Percentiles rank a stretch among this genome's conserved stretches.
phyloP scores from a whole-genome alignment of 208 protist genomes.

The Trichomonas tenax region DNA sequence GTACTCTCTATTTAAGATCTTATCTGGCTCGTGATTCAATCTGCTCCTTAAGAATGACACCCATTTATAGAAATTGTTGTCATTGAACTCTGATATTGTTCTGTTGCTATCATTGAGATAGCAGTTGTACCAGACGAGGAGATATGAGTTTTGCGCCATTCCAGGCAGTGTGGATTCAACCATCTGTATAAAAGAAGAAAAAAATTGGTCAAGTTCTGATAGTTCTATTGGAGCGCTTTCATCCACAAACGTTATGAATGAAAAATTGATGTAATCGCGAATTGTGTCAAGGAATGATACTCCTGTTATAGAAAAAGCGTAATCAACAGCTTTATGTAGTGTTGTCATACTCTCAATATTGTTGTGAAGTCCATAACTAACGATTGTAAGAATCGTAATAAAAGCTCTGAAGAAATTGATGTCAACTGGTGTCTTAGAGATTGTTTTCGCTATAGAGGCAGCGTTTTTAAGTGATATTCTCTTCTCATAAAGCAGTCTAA shows the following conservation, averaged over 20 bases:
- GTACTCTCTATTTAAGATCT: neutral
- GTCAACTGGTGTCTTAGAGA: neutral
- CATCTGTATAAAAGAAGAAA: neutral
- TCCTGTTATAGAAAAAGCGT: neutral
- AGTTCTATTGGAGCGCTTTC: neutral
- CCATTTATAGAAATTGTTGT: neutral
- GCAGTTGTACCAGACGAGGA: neutral
- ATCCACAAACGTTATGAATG: neutral
- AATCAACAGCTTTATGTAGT: neutral
- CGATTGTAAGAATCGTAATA: neutral
- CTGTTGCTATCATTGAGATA: neutral
- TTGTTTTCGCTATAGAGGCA: neutral
- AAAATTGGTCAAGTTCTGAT: neutral
- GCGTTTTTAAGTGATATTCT: neutral
- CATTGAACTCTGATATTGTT: neutral
- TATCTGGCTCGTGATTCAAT: neutral
- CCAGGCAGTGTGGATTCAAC: neutral
- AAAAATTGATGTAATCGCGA: neutral
- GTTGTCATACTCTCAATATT: neutral
- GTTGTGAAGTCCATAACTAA: neutral
- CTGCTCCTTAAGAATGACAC: neutral
- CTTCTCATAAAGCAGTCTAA: neutral
- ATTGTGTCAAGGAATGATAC: neutral
- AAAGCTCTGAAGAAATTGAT: neutral
- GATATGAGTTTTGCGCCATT: neutral